These are phyloP conservation scores for Xylariaceae sp. DNA, from an alignment of 2,329 filamentous ascomycete genomes.

Conservation along the genomic window DNA sequence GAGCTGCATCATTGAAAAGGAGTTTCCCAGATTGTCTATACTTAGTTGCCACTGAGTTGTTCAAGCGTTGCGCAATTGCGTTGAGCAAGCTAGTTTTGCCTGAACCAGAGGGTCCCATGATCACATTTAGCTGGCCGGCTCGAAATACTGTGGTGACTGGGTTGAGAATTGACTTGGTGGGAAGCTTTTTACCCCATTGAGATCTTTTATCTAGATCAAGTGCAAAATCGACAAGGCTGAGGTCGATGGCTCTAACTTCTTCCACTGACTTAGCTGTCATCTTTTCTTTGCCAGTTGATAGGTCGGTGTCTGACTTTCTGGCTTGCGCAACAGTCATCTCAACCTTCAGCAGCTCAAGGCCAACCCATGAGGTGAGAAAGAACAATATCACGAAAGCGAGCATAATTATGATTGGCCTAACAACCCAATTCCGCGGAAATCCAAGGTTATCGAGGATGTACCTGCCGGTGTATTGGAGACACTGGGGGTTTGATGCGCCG, in stretches of 20 bases:
- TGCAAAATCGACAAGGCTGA: constrained; percentile 61
- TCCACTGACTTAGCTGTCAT: constrained; percentile 51
- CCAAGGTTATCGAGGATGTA: constrained; percentile 68
- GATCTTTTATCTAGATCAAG: constrained; percentile 61
- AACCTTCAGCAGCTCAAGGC: constrained; percentile 61
- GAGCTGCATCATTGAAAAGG: constrained; percentile 65
- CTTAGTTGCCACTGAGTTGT: constrained; percentile 56
- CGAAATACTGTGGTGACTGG: constrained; percentile 64
- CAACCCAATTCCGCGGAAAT: constrained; percentile 64
- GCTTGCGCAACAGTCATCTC: constrained; percentile 68
- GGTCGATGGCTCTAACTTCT: constrained; percentile 57
- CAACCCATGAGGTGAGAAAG: constrained; percentile 54
- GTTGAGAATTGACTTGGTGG: constrained; percentile 58
- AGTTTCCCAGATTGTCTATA: constrained; percentile 62
- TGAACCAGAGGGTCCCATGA: constrained; percentile 76
- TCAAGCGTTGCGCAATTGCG: constrained; percentile 65
- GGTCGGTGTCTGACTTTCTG: constrained; percentile 54
- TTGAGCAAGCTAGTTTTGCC: constrained; percentile 75
- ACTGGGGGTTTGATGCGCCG: constrained; percentile 60
- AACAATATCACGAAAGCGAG: constrained; percentile 62
- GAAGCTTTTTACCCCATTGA: constrained; percentile 46
- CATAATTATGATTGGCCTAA: constrained; percentile 60
- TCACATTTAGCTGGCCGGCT: constrained; percentile 66
- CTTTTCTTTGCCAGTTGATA: constrained; percentile 68
- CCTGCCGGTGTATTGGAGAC: constrained; percentile 63